phyloP scores from a whole-genome alignment of 768 basidiomycete species.

The Kwoniella dendrophila region DNA sequence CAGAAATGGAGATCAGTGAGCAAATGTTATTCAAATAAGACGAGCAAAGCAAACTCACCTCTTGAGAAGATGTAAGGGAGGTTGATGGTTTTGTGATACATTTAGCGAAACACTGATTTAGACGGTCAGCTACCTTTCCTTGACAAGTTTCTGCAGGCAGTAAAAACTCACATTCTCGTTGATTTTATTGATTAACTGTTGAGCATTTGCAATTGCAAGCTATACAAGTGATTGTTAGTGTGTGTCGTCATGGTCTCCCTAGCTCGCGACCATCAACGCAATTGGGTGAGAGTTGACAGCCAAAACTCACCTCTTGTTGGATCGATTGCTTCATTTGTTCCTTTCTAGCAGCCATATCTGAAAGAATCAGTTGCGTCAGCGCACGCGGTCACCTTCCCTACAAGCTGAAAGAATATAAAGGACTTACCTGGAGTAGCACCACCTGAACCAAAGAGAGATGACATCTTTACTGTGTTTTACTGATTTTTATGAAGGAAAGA shows the following conservation, averaged over 20 bases:
- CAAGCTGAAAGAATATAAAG: not conserved
- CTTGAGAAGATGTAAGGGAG: slow-evolving; percentile 50
- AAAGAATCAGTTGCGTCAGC: not conserved
- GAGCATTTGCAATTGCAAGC: slow-evolving; percentile 55
- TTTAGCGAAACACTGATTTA: slow-evolving; percentile 53
- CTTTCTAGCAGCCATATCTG: slow-evolving; percentile 53
- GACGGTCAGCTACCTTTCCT: slow-evolving; percentile 5
- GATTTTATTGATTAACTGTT: slow-evolving; percentile 56
- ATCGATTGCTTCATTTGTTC: slow-evolving; percentile 56
- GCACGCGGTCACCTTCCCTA: not conserved
- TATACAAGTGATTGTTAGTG: slow-evolving; percentile 4
- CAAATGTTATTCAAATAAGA: not conserved
- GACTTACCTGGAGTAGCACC: slow-evolving; percentile 16
- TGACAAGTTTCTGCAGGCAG: not conserved
- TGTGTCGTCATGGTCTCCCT: too few species aligned
- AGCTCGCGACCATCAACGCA: not conserved
- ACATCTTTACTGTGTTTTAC: slow-evolving; percentile 22
- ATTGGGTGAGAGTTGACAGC: too few species aligned
- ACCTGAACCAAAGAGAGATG: slow-evolving; percentile 37
- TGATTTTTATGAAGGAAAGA: not conserved
- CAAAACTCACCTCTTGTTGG: slow-evolving; percentile 47
- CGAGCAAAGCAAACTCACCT: too few species aligned
- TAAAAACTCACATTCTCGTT: slow-evolving; percentile 52
- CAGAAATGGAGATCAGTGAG: not conserved
- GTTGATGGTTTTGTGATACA: slow-evolving; percentile 49